phyloP scores from a whole-genome alignment of 129 eudicot species.

The Logfia minima region DNA sequence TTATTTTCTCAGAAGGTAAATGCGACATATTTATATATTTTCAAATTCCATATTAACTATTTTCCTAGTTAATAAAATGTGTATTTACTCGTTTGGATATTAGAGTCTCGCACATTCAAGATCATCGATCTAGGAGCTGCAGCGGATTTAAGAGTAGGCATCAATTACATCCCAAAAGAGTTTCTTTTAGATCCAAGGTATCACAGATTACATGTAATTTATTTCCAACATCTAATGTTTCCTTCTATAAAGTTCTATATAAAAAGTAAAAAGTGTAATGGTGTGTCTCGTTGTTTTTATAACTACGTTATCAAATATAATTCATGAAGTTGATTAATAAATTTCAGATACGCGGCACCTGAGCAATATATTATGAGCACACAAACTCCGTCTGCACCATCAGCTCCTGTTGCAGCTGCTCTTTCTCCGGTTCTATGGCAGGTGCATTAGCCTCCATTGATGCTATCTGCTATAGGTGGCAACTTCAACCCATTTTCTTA shows the following conservation, averaged over 20 bases:
- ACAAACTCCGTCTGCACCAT: conserved; percentile 98
- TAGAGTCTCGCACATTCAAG: conserved; percentile 93
- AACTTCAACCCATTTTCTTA: neutral
- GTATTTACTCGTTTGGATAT: neutral
- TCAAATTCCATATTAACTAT: neutral
- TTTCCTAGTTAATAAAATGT: neutral
- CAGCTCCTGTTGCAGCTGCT: conserved; percentile 94
- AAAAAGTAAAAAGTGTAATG: neutral
- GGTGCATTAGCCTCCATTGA: conserved; percentile 39
- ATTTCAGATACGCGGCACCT: conserved; percentile 86
- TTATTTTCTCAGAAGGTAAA: conserved; percentile 93
- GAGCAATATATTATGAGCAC: conserved; percentile 99
- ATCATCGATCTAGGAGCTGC: conserved; percentile 99
- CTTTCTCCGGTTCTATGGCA: conserved; percentile 99
- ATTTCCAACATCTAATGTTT: neutral
- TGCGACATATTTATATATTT: neutral
- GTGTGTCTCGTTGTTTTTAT: neutral
- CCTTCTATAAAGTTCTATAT: neutral
- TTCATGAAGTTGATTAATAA: neutral
- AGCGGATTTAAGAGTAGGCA: conserved; percentile 97
- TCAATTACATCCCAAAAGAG: conserved; percentile 95
- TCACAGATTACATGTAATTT: conserved; percentile 12
- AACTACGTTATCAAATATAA: too few relatives aligned
- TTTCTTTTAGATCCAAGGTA: conserved; percentile 98
- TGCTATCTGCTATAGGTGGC: neutral